Conservation (phyloP, 148 eudicot genomes). For the Tetragonia tetragonoides region DNA sequence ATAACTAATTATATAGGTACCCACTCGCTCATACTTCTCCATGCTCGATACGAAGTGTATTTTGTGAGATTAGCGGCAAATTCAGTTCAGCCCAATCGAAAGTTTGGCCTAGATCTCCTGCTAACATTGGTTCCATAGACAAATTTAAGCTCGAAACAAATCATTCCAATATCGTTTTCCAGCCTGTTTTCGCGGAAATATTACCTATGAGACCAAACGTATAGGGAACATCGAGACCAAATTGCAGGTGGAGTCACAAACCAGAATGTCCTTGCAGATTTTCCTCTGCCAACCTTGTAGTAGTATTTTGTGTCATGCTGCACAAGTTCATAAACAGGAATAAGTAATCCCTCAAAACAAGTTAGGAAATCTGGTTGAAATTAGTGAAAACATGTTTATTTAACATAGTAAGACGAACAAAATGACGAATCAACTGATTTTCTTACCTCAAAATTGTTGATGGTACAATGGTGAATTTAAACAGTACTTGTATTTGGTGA, state of each 20-base stretch:
- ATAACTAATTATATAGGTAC: too few species aligned
- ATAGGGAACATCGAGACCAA: constrained; percentile 74
- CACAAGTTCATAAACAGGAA: neutral
- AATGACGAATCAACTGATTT: neutral
- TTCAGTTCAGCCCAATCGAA: too few species aligned
- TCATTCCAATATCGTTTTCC: neutral
- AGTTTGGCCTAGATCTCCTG: constrained; percentile 36
- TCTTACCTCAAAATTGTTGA: constrained; percentile 35
- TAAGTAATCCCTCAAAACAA: neutral
- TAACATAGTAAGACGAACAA: neutral
- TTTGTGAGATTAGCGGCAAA: too few species aligned
- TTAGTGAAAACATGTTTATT: neutral
- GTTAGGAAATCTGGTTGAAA: neutral
- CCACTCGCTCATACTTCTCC: too few species aligned
- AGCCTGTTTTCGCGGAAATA: neutral
- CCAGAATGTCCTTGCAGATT: constrained; percentile 58
- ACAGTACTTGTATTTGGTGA: constrained; percentile 40
- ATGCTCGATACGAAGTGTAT: too few species aligned
- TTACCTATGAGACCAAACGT: constrained; percentile 64
- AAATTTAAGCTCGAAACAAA: neutral
- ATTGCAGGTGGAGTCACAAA: constrained; percentile 63
- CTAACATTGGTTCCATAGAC: neutral
- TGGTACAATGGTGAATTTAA: constrained; percentile 49
- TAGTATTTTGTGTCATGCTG: constrained; percentile 55
- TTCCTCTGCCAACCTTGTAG: constrained; percentile 53